Evolutionary conservation across 2,329 filamentous ascomycete species (phyloP).

Genomic region (Akanthomyces uredinophilus): DNA sequence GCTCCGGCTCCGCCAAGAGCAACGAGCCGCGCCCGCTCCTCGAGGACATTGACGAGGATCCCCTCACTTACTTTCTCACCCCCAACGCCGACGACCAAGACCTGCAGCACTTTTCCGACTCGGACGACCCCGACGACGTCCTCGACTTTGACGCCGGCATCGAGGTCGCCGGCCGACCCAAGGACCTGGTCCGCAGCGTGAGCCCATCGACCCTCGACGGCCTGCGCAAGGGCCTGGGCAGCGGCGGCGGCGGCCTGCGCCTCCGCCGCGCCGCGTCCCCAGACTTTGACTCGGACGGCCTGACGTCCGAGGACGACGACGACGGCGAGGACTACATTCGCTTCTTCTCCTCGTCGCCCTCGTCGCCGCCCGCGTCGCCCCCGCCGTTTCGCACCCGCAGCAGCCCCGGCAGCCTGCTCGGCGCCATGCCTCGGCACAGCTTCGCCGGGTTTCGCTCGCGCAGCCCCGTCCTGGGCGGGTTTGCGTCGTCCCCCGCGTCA

Average conservation of each 20-base stretch:
- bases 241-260: conserved; percentile 25
- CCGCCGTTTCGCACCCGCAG: neutral
- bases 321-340: conserved; percentile 48
- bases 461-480: conserved; percentile 29
- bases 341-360: conserved; percentile 36
- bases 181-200: conserved; percentile 47
- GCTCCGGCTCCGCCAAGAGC: conserved; percentile 32
- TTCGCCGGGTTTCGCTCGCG: conserved; percentile 27
- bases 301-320: conserved; percentile 42
- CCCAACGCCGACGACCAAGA: conserved; percentile 30
- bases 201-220: conserved; percentile 53
- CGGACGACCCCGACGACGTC: conserved; percentile 32
- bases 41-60: conserved; percentile 48
- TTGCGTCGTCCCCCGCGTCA: conserved; percentile 30
- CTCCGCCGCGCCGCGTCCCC: conserved; percentile 28
- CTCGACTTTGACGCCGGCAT: conserved; percentile 55
- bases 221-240: conserved; percentile 33
- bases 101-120: too few species aligned
- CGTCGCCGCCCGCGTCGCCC: conserved; percentile 36
- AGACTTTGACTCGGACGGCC: conserved; percentile 36
- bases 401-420: neutral
- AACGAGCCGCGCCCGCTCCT: conserved; percentile 38
- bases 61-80: conserved; percentile 52
- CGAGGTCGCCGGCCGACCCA: conserved; percentile 42
- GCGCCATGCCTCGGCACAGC: conserved; percentile 27